phyloP scores from a whole-genome alignment of 176 grass and related monocot species.

The Bromus sterilis region DNA sequence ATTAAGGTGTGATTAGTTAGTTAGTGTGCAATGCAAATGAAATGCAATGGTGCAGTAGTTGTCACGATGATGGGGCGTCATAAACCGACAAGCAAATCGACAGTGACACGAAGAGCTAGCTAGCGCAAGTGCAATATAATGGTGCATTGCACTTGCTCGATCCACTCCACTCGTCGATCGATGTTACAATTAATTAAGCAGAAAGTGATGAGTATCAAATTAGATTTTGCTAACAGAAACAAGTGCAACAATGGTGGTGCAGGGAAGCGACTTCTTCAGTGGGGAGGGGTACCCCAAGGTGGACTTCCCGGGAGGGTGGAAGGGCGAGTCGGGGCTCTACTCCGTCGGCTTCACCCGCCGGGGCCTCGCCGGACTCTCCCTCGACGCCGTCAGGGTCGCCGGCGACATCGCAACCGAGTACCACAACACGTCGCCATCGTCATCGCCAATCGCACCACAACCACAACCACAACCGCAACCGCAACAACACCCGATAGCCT shows the following conservation, averaged over 20 bases:
- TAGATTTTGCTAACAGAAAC: too few relatives aligned
- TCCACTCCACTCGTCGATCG: too few relatives aligned
- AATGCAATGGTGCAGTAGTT: background rate
- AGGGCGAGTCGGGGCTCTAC: constrained; percentile 37
- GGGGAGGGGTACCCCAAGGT: constrained; percentile 10
- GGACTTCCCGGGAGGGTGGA: constrained; percentile 24
- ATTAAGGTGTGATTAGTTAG: background rate
- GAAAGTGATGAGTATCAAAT: too few relatives aligned
- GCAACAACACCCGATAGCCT: background rate
- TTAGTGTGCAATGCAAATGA: background rate
- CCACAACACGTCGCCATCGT: background rate
- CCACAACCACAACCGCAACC: too few relatives aligned
- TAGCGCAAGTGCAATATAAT: too few relatives aligned
- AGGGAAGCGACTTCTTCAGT: background rate
- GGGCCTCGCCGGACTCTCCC: constrained; percentile 47
- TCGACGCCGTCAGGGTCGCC: constrained; percentile 45
- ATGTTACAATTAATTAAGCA: too few relatives aligned
- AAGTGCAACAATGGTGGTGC: too few relatives aligned
- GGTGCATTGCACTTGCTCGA: background rate
- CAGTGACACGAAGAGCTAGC: background rate
- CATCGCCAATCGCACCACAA: background rate
- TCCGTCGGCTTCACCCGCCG: constrained; percentile 48
- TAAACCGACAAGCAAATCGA: background rate
- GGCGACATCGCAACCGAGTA: constrained; percentile 36
- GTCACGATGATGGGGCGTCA: background rate